Base-by-base conservation (phyloP, 495 filamentous ascomycete genomes). In the Hypoxylon fuscum region DNA sequence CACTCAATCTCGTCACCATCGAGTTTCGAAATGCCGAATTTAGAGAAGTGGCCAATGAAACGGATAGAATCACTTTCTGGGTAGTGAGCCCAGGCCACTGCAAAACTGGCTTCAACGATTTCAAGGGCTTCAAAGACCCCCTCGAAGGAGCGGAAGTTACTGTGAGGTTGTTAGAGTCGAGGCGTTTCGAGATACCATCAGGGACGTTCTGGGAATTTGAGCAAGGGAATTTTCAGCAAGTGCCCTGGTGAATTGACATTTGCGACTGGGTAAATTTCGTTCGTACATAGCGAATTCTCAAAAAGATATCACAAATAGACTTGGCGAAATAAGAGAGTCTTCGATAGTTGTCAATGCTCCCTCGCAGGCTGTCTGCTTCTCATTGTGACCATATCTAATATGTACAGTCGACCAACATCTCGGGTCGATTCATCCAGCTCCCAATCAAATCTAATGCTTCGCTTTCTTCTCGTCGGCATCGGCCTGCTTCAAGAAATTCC, bases 401-500 rank as follows among this genome's bases (percentile, higher is more conserved):
- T 72, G 66, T 72, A 70, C 67, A 72, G 59, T 68, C 64, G 67
- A 62, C 58, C 54, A 31, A 53, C 37, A 51, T 43, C 35, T 35
- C 51, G 12, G 64, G 54, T 38, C 67, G 65, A 38, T 55, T 54
- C 55, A 18, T 25, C 15, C 14, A n/a, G n/a, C n/a, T n/a, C 59
- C 48, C 31, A 53, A 42, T 22, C 41, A 25, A 35, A 41, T 66
- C 58, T 87, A 89, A 74, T 88, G 85, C 69, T 87, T 85, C 43
- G 81, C 74, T 72, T 85, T 85, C 77, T 90, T 90, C 75, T 88
- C 85, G 55, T 88, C 87, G 18, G 73, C 80, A 49, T 92, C 88
- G 32, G 88, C 85, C 45, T 87, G 81, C 69, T 90, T 89, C 66
- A 95, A 64, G 75, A 94, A 95, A 53, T 93, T 88, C 83, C 91